These are phyloP conservation scores for Oryza brachyantha DNA, from an alignment of 176 grass and related monocot genomes.

Conservation along the genomic window DNA sequence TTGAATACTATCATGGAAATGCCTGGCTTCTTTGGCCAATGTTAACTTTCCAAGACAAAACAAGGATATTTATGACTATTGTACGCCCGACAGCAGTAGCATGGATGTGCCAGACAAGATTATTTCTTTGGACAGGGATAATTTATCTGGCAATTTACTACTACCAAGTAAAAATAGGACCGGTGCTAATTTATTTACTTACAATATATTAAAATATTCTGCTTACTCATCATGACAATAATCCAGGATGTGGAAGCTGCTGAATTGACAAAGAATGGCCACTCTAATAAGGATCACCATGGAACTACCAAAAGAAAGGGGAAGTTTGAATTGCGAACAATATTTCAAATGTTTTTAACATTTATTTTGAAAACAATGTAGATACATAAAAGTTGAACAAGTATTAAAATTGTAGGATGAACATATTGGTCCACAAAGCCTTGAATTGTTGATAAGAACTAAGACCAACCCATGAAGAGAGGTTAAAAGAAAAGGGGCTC, in stretches of 20 bases:
- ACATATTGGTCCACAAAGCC: conserved; percentile 52
- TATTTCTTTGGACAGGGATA: too few species aligned
- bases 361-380: conserved; percentile 12
- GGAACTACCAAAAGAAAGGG: conserved; percentile 34
- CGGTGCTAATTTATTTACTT: too few species aligned
- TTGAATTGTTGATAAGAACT: conserved; percentile 94
- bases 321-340: conserved; percentile 41
- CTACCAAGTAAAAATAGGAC: too few species aligned
- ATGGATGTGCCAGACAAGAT: too few species aligned
- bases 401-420: conserved; percentile 47
- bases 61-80: too few species aligned
- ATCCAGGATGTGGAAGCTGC: conserved; percentile 39
- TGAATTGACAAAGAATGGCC: conserved; percentile 28
- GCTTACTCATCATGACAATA: conserved; percentile 14
- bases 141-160: too few species aligned
- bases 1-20: not conserved
- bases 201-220: not conserved
- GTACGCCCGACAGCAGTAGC: too few species aligned
- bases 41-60: too few species aligned
- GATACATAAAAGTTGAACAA: conserved; percentile 25
- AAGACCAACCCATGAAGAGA: conserved; percentile 80
- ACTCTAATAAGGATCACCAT: conserved; percentile 31
- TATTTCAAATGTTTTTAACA: not conserved
- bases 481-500: conserved; percentile 84
- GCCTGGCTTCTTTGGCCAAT: too few species aligned